These are phyloP conservation scores for Thraustochytrium striatum DNA, from an alignment of 352 stramenopile genomes.

Conservation along the genomic window DNA sequence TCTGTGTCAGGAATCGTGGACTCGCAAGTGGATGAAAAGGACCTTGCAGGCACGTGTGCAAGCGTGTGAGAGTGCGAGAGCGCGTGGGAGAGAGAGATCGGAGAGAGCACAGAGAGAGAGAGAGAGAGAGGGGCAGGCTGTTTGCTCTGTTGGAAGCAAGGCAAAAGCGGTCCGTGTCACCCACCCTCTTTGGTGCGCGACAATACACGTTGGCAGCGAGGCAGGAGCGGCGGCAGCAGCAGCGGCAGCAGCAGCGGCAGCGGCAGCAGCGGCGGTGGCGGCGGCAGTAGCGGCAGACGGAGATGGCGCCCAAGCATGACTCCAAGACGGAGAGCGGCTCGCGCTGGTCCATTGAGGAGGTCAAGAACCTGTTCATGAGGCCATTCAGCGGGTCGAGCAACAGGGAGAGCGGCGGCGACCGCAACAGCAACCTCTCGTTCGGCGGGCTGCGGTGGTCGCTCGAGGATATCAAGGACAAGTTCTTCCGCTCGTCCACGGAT, in stretches of 20 bases:
- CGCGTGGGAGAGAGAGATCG: too few relatives aligned
- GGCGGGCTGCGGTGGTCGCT: conserved; percentile 34
- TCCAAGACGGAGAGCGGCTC: conserved; percentile 42
- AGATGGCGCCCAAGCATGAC: conserved; percentile 44
- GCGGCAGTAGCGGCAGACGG: background rate
- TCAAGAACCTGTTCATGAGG: conserved; percentile 32
- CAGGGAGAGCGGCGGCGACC: background rate
- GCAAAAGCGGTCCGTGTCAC: too few relatives aligned
- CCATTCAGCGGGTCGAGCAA: background rate
- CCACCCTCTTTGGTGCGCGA: too few relatives aligned
- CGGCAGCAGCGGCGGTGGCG: background rate
- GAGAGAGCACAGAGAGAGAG: too few relatives aligned
- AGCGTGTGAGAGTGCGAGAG: too few relatives aligned
- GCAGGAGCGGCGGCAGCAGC: too few relatives aligned
- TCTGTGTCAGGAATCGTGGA: too few relatives aligned
- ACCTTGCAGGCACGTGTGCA: too few relatives aligned
- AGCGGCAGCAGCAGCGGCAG: background rate
- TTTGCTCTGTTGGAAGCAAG: too few relatives aligned
- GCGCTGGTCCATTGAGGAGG: conserved; percentile 42
- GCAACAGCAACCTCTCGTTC: background rate
- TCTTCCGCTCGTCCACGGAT: conserved; percentile 15
- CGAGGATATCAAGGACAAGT: conserved; percentile 2
- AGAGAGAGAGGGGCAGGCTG: too few relatives aligned
- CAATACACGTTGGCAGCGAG: too few relatives aligned
- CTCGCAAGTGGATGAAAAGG: too few relatives aligned